Evolutionary conservation across 257 asterid genomes (phyloP), one percentile per base, ranked within the genome.

Genomic region (Salvia hispanica): DNA sequence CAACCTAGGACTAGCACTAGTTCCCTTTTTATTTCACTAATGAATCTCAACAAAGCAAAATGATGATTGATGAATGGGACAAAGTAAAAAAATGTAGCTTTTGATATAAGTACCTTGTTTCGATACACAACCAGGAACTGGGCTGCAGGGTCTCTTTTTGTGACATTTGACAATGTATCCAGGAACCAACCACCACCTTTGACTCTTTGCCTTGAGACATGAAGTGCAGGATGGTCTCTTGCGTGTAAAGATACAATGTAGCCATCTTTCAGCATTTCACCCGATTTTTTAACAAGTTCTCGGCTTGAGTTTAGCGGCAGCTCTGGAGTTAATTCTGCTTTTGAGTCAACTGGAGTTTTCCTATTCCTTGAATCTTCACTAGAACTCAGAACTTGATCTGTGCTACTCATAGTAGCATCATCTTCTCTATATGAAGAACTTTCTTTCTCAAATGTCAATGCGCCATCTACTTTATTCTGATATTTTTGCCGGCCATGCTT

Each of bases 121-220:
- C 93, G 83, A 76, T 81, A 81, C 56, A 82, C 99, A 66, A 91
- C 90, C 51, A 95, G 92, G 80, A 95, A 91, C 79, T 95, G 99
- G 67, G 99, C 92, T 28, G 98, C 96, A 66, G 99, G 99, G 81
- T 95, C 99, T 77, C 96, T 89, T 86, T 85, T 91, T 55, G 97
- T 80, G 14, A 91, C 91, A 74, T 82, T 85, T 18, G 96, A 76
- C 84, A 86, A 71, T 12, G 98, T 80, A 71, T 95, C 99, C 34
- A 95, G 88, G 84, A 95, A 91, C 99, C 99, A 95, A 47, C 96
- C 99, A 59, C 99, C 98, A 7, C 97, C 99, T 80, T 89, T 71
- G 73, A 83, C 88, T 83, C 99, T 87, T 75, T 87, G 95, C 78
- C 96, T 85, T 16, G 99, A 91, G 57, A 95, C 91, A 77, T 95